Percentiles rank a stretch among this genome's conserved stretches.
Evolutionary conservation across 1,139 yeast species (phyloP).

Genomic region (Kodamaea sp.): DNA sequence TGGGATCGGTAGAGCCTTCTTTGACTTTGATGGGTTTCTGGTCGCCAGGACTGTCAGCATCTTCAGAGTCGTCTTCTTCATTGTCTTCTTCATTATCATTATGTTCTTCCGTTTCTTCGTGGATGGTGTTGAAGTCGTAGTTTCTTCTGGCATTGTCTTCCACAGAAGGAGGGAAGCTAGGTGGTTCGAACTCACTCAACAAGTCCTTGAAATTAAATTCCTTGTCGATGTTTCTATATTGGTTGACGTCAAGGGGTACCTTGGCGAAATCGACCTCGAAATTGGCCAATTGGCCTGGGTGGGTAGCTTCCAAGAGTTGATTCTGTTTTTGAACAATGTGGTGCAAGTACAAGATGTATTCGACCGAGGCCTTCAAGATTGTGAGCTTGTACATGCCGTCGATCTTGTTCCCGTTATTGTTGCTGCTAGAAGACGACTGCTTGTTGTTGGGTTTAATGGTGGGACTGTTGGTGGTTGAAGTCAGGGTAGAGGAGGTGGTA

Average conservation of each 20-base stretch:
- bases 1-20: conserved; percentile 5
- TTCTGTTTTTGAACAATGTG: conserved; percentile 52
- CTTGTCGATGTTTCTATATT: conserved; percentile 57
- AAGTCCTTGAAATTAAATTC: conserved; percentile 54
- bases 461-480: conserved; percentile 16
- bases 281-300: conserved; percentile 15
- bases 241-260: conserved; percentile 57
- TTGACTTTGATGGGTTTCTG: not conserved
- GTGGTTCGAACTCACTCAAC: conserved; percentile 11
- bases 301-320: conserved; percentile 25
- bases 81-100: conserved; percentile 16
- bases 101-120: conserved; percentile 17
- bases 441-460: conserved; percentile 15
- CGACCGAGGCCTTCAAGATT: conserved; percentile 77
- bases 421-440: conserved; percentile 7
- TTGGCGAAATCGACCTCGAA: conserved; percentile 50
- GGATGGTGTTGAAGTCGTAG: conserved; percentile 14
- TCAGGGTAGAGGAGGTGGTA: conserved; percentile 23
- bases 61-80: conserved; percentile 3
- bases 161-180: not conserved
- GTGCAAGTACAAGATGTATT: conserved; percentile 72
- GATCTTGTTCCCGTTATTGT: conserved; percentile 37
- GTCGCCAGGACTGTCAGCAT: not conserved
- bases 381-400: conserved; percentile 82
- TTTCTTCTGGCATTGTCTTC: not conserved